Evolutionary conservation across 495 filamentous ascomycete species (phyloP), one percentile per base, ranked within the genome.

Genomic region (Aspergillus leporis): DNA sequence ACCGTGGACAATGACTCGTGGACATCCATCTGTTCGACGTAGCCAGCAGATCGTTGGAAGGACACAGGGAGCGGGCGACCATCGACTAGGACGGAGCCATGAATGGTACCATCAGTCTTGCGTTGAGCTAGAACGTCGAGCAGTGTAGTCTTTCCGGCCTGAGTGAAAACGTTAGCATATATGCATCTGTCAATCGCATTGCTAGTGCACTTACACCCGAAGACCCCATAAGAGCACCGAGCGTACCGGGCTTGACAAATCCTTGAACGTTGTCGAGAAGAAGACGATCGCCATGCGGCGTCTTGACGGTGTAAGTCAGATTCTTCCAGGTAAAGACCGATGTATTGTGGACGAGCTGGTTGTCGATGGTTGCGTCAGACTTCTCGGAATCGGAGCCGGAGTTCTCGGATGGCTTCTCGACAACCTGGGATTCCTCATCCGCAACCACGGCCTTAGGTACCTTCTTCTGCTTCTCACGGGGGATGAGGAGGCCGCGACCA

Each of bases 71-170:
- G 81, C 13, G 83, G 88, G 19, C 80, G 83, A 1, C 91, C 93
- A 61, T 96, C 90, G 12, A 97, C 91, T n/a, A 94, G 71, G 81
- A 95, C 89, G 48, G 92, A 89, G 19, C 93, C 93, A 7, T 81
- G 83, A 54, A 97, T 91, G 4, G 94, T 89, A 66, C 93, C 93
- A 78, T 91, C 90, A 0, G 89, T 90, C 52, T 89, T 91, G 62
- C 93, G 86, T 60, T 89, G 88, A 4, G 75, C 75, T 32, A 82
- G 62, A 22, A 79, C 76, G 57, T 82, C 78, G 5, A 82, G 70
- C 16, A 87, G 64, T 1, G 85, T 87, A 12, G 85, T 87, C 53
- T 87, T 87, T n/a, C 85, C 85, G 7, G 85, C 85, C n/a, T n/a
- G n/a, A n/a, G n/a, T n/a, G n/a, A n/a, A n/a, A n/a, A n/a, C n/a